Evolutionary conservation across 495 filamentous ascomycete species (phyloP).

Genomic region (Mycothermus thermophilus): DNA sequence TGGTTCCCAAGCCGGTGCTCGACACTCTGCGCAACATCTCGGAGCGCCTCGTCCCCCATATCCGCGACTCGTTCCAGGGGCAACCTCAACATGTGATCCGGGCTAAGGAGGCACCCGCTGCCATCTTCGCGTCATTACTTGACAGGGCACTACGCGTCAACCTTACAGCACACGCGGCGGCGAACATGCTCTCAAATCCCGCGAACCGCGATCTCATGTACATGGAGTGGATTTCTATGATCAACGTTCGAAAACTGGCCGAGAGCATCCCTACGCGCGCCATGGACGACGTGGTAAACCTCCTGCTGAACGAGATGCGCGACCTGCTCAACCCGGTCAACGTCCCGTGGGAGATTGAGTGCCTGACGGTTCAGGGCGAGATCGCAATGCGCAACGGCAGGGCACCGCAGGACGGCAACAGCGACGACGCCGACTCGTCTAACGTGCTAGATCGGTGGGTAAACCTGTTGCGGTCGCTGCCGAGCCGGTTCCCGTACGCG

Average conservation of each 20-base stretch:
- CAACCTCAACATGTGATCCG: conserved; percentile 71
- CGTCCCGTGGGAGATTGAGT: conserved; percentile 41
- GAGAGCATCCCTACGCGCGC: conserved; percentile 46
- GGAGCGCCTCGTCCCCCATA: conserved; percentile 59
- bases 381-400: conserved; percentile 30
- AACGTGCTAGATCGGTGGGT: conserved; percentile 79
- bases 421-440: conserved; percentile 21
- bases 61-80: conserved; percentile 62
- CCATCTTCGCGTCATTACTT: conserved; percentile 73
- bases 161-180: conserved; percentile 72
- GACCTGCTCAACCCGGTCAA: conserved; percentile 52
- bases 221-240: conserved; percentile 70
- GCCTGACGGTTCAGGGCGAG: conserved; percentile 40
- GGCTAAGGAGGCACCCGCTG: conserved; percentile 75
- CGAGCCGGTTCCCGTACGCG: conserved; percentile 57
- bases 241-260: conserved; percentile 56
- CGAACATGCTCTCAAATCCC: conserved; percentile 57
- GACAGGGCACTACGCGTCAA: conserved; percentile 83
- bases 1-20: conserved; percentile 70
- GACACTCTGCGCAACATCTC: conserved; percentile 76
- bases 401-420: conserved; percentile 9
- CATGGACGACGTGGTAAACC: conserved; percentile 53
- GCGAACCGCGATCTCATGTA: conserved; percentile 83
- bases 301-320: conserved; percentile 62
- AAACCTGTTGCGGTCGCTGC: conserved; percentile 61